Conservation (phyloP, 345 rosid genomes). For the Pistacia vera region DNA sequence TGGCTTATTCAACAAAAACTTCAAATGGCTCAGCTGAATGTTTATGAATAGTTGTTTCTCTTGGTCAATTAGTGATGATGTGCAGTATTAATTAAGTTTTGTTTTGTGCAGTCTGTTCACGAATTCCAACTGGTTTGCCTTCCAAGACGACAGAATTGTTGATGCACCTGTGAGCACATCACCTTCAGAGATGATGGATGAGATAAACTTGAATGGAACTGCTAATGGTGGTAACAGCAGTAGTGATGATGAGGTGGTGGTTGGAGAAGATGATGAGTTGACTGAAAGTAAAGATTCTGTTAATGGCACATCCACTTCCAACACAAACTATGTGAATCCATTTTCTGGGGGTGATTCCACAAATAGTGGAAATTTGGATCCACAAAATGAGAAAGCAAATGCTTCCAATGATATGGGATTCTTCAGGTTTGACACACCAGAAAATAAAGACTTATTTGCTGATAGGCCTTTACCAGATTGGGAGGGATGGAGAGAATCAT, state of each 20-base stretch:
- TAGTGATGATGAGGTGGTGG: slow-evolving; percentile 93
- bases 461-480: slow-evolving; percentile 73
- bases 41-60: neutral
- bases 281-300: slow-evolving; percentile 48
- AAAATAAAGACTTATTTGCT: slow-evolving; percentile 55
- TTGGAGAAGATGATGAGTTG: slow-evolving; percentile 73
- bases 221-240: slow-evolving; percentile 65
- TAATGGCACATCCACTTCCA: slow-evolving; percentile 56
- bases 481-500: slow-evolving; percentile 84
- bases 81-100: neutral
- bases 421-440: slow-evolving; percentile 59
- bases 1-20: neutral
- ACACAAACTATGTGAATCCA: slow-evolving; percentile 30
- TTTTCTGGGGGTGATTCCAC: slow-evolving; percentile 27
- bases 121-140: slow-evolving; percentile 97
- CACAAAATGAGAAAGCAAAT: slow-evolving; percentile 38
- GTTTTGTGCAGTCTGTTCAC: slow-evolving; percentile 69
- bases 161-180: slow-evolving; percentile 53
- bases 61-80: neutral
- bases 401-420: slow-evolving; percentile 43
- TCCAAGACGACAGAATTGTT: slow-evolving; percentile 75
- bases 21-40: neutral
- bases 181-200: slow-evolving; percentile 74
- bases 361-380: slow-evolving; percentile 22
- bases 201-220: slow-evolving; percentile 67